Evolutionary conservation across 2,329 filamentous ascomycete species (phyloP).

Genomic region (Aspergillus sp.): DNA sequence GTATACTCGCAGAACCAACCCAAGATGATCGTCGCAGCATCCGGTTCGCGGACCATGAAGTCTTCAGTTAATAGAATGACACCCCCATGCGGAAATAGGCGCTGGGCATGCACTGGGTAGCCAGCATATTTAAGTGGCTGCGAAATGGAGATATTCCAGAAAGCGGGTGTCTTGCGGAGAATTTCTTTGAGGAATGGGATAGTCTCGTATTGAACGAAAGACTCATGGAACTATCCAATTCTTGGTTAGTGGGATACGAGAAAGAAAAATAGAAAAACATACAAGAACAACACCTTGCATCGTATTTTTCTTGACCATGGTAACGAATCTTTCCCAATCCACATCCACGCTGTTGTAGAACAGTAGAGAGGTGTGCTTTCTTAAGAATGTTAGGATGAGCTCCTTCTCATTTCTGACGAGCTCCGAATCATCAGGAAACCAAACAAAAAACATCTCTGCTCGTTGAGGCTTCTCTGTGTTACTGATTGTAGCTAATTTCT

Average conservation of each 20-base stretch:
- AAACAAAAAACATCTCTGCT: conserved; percentile 34
- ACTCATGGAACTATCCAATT: conserved; percentile 37
- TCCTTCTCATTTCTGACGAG: conserved; percentile 23
- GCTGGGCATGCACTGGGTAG: conserved; percentile 27
- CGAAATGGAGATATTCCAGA: conserved; percentile 36
- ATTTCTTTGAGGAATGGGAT: conserved; percentile 28
- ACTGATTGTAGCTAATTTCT: conserved; percentile 26
- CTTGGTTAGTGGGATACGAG: conserved; percentile 10
- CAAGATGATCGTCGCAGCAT: conserved; percentile 33
- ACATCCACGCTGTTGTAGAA: conserved; percentile 30
- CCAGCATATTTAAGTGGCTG: conserved; percentile 25
- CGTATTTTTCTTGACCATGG: neutral
- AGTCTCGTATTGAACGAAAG: conserved; percentile 29
- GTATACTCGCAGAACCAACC: conserved; percentile 33
- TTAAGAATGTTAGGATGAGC: conserved; percentile 26
- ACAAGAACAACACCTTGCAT: conserved; percentile 36
- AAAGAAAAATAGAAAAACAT: conserved; percentile 14
- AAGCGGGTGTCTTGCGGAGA: conserved; percentile 25
- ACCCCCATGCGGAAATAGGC: conserved; percentile 39
- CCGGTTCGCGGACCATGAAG: conserved; percentile 31
- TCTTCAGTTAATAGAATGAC: conserved; percentile 44
- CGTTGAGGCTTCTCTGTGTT: conserved; percentile 12
- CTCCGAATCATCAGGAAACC: conserved; percentile 27
- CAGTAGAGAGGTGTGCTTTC: conserved; percentile 25
- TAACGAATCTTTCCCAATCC: conserved; percentile 38